Percentiles rank a stretch among this genome's conserved stretches.
Evolutionary conservation across 2,329 filamentous ascomycete species (phyloP).

Genomic region (Passalora sequoiae): DNA sequence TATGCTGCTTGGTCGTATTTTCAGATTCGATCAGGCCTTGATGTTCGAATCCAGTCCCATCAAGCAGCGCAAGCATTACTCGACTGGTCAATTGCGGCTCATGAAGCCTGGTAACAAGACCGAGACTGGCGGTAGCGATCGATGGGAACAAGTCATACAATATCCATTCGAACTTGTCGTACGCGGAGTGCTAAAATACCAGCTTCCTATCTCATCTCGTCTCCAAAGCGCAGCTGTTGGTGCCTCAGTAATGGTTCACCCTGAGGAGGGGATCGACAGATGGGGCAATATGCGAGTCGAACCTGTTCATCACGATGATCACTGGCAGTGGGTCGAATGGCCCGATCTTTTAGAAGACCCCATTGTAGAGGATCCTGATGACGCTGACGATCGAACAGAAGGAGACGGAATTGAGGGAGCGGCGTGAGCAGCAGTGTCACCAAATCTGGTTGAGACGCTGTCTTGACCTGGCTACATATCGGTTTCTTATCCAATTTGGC

Average conservation of each 20-base stretch:
- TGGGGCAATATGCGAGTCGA: conserved; percentile 30
- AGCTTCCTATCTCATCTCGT: conserved; percentile 55
- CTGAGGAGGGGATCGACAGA: conserved; percentile 33
- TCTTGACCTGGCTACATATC: conserved; percentile 15
- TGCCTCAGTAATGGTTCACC: conserved; percentile 38
- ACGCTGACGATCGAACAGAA: conserved; percentile 4
- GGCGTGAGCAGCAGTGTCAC: conserved; percentile 5
- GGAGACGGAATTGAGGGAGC: background rate
- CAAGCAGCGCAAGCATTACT: conserved; percentile 64
- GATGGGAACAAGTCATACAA: conserved; percentile 86
- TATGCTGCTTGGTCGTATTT: conserved; percentile 86
- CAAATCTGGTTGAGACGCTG: conserved; percentile 7
- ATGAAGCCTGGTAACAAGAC: conserved; percentile 82
- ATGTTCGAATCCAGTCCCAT: conserved; percentile 88
- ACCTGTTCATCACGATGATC: conserved; percentile 24
- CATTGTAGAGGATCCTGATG: conserved; percentile 11
- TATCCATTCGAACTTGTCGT: conserved; percentile 93
- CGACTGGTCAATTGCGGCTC: conserved; percentile 78
- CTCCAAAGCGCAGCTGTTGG: conserved; percentile 49
- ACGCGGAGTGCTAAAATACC: conserved; percentile 83
- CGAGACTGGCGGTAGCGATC: conserved; percentile 69
- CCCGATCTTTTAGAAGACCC: conserved; percentile 13
- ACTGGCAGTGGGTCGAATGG: conserved; percentile 33
- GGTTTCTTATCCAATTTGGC: conserved; percentile 18
- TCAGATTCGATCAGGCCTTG: conserved; percentile 78